Base-by-base conservation (phyloP, 2,329 filamentous ascomycete genomes). In the Drechslerella coelobrocha region DNA sequence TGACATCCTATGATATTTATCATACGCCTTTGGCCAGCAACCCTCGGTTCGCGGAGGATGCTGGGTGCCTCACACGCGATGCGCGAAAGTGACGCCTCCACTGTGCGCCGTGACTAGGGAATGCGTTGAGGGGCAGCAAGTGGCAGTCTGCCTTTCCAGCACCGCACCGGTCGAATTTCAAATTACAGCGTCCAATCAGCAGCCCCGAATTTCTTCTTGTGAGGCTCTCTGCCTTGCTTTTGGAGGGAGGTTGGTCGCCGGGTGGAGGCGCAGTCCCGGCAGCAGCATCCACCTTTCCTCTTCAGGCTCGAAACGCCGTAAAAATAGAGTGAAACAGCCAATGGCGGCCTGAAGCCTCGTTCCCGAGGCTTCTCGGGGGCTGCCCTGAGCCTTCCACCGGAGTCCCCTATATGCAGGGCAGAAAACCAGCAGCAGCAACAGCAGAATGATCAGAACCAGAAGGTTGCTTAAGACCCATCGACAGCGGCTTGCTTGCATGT, bases 251-350 rank as follows among this genome's bases (percentile, higher is more conserved):
- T n/a, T n/a, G 62, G 26, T 43, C 55, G 48, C 62, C 62, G 54
- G 62, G 62, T 68, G 62, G 62, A 68, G 62, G 62, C 62, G 62
- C 62, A 68, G 62, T 68, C 19, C 62, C 62, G 48, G 62, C 21
- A 41, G 7, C 17, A 21, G 17, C 17, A 12, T 47, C 41, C 61
- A 34, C 2, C n/a, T 45, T 56, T 26, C 52, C 45, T 19, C 29
- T 62, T 62, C 53, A 9, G 59, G 53, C 48, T 27, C 48, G 50
- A 62, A 55, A 56, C 60, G 34, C 31, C 50, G 51, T 59, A 60
- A 68, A 68, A 68, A 68, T 68, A 68, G 62, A 68, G 62, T 68
- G 56, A 68, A 68, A 68, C 54, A 57, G 37, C 54, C 61, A 66
- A 60, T 66, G 21, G 39, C 19, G 45, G 59, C 54, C 61, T 53